phyloP scores from a whole-genome alignment of 192 early-diverging fungal species.

The Backusella sp. region DNA sequence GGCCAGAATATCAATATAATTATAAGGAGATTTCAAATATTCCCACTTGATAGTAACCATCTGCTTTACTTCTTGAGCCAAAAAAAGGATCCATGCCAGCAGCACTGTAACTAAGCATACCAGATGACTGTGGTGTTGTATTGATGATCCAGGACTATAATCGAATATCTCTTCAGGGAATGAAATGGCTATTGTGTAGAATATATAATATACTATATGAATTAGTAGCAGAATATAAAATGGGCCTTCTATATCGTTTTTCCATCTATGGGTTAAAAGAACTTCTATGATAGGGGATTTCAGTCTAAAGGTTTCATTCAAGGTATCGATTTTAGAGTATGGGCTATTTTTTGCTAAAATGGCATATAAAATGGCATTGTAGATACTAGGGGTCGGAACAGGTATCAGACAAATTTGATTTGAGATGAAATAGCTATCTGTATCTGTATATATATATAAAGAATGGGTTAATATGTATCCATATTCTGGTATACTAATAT shows the following conservation, averaged over 20 bases:
- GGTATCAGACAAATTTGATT: not conserved
- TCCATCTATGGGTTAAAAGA: constrained; percentile 12
- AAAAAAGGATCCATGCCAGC: not conserved
- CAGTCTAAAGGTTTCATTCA: not conserved
- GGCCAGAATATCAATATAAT: not conserved
- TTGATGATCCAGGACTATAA: not conserved
- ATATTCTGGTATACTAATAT: not conserved
- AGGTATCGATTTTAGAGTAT: not conserved
- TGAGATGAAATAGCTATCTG: not conserved
- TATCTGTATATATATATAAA: not conserved
- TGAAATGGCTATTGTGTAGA: not conserved
- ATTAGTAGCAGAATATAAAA: not conserved
- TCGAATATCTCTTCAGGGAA: not conserved
- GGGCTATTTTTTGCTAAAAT: not conserved
- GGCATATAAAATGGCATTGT: not conserved
- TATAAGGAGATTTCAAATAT: not conserved
- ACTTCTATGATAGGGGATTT: constrained; percentile 9
- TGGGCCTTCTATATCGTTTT: not conserved
- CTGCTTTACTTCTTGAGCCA: not conserved
- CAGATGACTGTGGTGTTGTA: not conserved
- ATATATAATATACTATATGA: not conserved
- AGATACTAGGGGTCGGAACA: not conserved
- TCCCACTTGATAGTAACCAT: not conserved
- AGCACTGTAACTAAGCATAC: not conserved
- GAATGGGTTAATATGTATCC: not conserved